A percentile compares a stretch with the other conserved stretches of the same genome.
phyloP scores from a whole-genome alignment of 257 asterid genomes.

The Rubia yunnanensis region DNA sequence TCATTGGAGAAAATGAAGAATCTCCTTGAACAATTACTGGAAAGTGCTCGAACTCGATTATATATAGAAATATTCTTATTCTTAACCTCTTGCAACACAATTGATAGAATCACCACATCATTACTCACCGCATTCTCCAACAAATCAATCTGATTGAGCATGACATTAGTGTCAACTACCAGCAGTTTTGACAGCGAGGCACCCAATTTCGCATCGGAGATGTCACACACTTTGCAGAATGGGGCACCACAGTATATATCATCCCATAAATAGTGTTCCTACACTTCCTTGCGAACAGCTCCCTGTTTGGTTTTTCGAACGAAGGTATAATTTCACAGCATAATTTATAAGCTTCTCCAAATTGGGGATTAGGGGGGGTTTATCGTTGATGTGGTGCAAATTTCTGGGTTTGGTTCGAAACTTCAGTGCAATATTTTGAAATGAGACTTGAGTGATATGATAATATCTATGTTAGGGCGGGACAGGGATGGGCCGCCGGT shows the following conservation, averaged over 20 bases:
- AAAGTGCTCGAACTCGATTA: conserved; percentile 78
- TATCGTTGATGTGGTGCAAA: no score
- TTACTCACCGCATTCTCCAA: conserved; percentile 86
- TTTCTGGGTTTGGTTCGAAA: no score
- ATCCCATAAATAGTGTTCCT: conserved; percentile 89
- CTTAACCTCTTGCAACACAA: conserved; percentile 91
- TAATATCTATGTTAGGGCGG: no score
- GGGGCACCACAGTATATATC: conserved; percentile 91
- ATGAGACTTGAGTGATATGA: no score
- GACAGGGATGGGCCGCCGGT: no score
- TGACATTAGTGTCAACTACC: conserved; percentile 81
- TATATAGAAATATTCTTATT: conserved; percentile 68
- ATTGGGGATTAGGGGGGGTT: background rate
- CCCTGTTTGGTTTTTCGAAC: conserved; percentile 80
- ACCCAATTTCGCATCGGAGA: conserved; percentile 46
- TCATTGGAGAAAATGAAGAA: conserved; percentile 91
- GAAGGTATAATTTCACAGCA: conserved; percentile 74
- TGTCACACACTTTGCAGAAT: conserved; percentile 60
- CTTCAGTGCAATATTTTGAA: no score
- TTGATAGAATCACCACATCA: conserved; percentile 78
- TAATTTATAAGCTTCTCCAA: conserved; percentile 12
- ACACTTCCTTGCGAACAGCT: conserved; percentile 72
- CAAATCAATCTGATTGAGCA: conserved; percentile 94
- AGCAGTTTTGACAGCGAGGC: conserved; percentile 41
- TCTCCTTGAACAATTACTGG: conserved; percentile 57